Evolutionary conservation across 2,329 filamentous ascomycete genomes (phyloP).

Genomic region (Cladosporium sphaerospermum): DNA sequence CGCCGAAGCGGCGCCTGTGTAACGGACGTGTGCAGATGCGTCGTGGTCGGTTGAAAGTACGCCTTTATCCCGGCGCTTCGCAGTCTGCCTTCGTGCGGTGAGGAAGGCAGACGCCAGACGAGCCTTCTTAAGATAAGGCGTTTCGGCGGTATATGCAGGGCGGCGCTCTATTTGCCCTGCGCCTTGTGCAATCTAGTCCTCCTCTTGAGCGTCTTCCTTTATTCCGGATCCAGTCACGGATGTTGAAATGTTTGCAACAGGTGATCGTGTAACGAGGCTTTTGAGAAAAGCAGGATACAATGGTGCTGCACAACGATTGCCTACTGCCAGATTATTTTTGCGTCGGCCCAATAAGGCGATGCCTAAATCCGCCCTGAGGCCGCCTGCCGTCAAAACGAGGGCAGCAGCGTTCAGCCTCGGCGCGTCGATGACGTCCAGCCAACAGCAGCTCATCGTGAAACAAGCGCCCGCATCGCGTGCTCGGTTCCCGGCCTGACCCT

Average conservation of each 20-base stretch:
- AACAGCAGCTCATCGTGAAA: background rate
- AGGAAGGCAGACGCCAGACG: constrained; percentile 5
- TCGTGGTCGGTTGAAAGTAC: constrained; percentile 12
- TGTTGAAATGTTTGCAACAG: too few species aligned
- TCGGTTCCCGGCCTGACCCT: constrained; percentile 6
- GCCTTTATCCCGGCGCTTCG: background rate
- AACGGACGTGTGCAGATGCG: constrained; percentile 12
- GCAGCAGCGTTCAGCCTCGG: background rate
- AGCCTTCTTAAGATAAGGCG: constrained; percentile 1
- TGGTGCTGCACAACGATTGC: too few species aligned
- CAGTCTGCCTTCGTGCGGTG: background rate
- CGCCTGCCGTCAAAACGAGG: too few species aligned
- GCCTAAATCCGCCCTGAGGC: too few species aligned
- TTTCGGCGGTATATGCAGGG: background rate
- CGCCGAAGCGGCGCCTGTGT: constrained; percentile 15
- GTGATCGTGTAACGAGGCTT: too few species aligned
- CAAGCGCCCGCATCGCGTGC: constrained; percentile 1
- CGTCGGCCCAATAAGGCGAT: too few species aligned
- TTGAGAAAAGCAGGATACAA: too few species aligned
- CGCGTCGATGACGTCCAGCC: background rate
- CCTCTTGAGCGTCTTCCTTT: too few species aligned
- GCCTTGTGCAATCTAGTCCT: background rate
- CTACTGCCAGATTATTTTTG: too few species aligned
- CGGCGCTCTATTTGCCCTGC: background rate
- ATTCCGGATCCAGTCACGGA: background rate